phyloP scores from a whole-genome alignment of 176 grass and related monocot genomes.

The Urochloa ruziziensis region DNA sequence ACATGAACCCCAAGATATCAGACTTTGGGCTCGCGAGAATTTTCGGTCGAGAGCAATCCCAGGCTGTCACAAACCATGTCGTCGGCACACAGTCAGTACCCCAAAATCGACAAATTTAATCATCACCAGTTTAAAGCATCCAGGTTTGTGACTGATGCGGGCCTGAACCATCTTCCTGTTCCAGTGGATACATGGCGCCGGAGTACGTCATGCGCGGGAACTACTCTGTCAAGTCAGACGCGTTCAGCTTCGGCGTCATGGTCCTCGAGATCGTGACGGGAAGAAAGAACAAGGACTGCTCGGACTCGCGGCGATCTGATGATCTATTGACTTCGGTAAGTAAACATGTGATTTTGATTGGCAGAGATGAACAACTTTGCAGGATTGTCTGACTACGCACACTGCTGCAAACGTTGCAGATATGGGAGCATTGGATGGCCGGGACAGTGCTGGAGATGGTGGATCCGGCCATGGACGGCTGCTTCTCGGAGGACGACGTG shows the following conservation, averaged over 20 bases:
- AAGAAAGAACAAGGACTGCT: neutral
- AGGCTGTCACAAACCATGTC: constrained; percentile 35
- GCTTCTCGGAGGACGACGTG: neutral
- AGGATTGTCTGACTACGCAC: neutral
- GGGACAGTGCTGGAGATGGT: neutral
- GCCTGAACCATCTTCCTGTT: neutral
- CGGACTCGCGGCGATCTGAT: neutral
- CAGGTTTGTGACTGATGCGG: neutral
- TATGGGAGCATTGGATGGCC: neutral
- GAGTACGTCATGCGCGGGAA: no score
- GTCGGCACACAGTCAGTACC: constrained; percentile 60
- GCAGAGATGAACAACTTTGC: neutral
- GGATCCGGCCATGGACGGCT: neutral
- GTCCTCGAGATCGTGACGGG: no score
- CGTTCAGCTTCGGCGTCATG: no score
- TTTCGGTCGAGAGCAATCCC: constrained; percentile 40
- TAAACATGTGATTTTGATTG: neutral
- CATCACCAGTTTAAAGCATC: no score
- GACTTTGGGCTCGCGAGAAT: constrained; percentile 61
- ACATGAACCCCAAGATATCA: constrained; percentile 66
- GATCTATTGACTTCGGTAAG: neutral
- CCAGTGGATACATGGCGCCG: neutral
- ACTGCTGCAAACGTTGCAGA: neutral
- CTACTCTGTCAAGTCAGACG: no score
- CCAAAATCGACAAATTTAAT: neutral